Percentiles rank a stretch among this genome's conserved stretches.
These are phyloP conservation scores for Sistotremastrum suecicum DNA, from an alignment of 768 basidiomycete genomes.

Conservation along the genomic window DNA sequence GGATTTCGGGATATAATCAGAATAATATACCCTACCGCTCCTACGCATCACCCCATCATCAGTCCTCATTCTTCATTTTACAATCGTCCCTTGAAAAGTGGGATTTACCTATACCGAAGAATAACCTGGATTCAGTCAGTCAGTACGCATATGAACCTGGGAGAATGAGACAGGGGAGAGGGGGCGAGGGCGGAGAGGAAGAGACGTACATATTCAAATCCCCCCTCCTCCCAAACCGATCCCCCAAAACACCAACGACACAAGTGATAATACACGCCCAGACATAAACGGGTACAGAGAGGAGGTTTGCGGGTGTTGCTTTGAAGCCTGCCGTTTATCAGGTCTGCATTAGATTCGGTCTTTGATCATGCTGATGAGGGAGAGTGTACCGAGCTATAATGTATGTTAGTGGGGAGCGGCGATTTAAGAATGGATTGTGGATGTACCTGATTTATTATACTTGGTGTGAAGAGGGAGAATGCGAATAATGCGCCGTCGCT, in stretches of 20 bases:
- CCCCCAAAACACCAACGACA: conserved; percentile 45
- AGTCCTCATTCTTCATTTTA: too few relatives aligned
- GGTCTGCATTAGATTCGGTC: neutral
- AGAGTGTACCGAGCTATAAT: neutral
- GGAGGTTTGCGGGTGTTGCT: conserved; percentile 54
- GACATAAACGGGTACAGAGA: conserved; percentile 66
- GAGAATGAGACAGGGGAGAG: too few relatives aligned
- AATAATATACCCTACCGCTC: conserved; percentile 51
- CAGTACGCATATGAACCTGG: too few relatives aligned
- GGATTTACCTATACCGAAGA: conserved; percentile 18
- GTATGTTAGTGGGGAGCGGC: neutral
- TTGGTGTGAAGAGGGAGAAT: conserved; percentile 38
- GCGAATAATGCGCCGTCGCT: conserved; percentile 39
- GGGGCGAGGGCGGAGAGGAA: too few relatives aligned
- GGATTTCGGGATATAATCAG: conserved; percentile 43
- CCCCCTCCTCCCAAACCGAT: conserved; percentile 40
- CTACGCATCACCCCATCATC: conserved; percentile 8
- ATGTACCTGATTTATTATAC: conserved; percentile 36
- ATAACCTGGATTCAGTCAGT: neutral
- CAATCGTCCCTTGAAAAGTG: too few relatives aligned
- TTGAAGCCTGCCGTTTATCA: conserved; percentile 29
- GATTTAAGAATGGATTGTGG: neutral
- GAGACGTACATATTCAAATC: conserved; percentile 46
- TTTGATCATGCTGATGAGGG: conserved; percentile 20
- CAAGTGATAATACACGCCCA: conserved; percentile 60